These are phyloP conservation scores for Macrolepiota dolichaula DNA, from an alignment of 768 basidiomycete genomes.

Conservation along the genomic window DNA sequence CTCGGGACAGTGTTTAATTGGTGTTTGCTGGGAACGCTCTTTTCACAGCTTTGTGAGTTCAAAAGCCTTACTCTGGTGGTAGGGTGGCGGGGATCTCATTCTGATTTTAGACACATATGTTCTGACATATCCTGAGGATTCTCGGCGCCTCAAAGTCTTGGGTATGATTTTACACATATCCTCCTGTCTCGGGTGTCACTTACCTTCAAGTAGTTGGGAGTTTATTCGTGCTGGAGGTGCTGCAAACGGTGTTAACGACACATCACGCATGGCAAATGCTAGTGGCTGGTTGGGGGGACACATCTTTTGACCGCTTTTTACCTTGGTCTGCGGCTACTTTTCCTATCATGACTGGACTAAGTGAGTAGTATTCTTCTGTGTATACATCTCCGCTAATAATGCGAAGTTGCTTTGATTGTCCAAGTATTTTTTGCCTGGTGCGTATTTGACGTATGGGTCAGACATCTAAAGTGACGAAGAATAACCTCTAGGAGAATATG, in stretches of 20 bases:
- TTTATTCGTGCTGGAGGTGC: conserved; percentile 1
- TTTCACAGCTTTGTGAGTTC: conserved; percentile 6
- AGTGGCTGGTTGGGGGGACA: conserved; percentile 9
- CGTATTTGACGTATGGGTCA: neutral
- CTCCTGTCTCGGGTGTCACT: neutral
- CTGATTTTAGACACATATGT: neutral
- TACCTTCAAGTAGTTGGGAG: neutral
- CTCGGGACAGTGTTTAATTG: conserved; percentile 4
- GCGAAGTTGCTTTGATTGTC: conserved; percentile 3
- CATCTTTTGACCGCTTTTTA: neutral
- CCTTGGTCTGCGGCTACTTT: conserved; percentile 9
- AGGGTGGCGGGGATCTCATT: neutral
- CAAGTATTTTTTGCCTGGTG: conserved; percentile 14
- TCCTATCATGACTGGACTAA: conserved; percentile 3
- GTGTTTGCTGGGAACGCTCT: conserved; percentile 6
- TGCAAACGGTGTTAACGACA: conserved; percentile 10
- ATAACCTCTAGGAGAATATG: conserved; percentile 9
- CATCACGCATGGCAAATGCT: conserved; percentile 11
- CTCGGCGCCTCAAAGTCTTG: conserved; percentile 3
- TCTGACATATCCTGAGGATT: conserved; percentile 6
- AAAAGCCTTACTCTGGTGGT: neutral
- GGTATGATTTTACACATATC: neutral
- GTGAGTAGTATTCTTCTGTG: neutral
- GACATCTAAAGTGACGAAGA: neutral
- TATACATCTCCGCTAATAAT: neutral